Evolutionary conservation across 2,329 filamentous ascomycete genomes (phyloP).

Genomic region (Paracoccidioides lutzii): DNA sequence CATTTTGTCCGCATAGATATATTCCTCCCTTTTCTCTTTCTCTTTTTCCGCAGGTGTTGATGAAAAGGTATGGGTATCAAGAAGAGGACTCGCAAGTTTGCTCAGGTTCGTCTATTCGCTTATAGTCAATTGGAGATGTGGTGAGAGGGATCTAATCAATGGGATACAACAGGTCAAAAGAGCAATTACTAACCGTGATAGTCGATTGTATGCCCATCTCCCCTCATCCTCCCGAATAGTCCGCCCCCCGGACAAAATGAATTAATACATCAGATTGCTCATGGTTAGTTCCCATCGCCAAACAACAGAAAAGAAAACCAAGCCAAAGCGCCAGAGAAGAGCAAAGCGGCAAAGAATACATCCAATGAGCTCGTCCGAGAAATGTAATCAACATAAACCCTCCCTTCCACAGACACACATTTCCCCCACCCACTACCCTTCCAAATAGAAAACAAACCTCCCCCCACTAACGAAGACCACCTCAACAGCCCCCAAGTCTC

Average conservation of each 20-base stretch:
- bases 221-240: neutral
- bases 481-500: conserved; percentile 57
- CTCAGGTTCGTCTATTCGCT: conserved; percentile 36
- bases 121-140: too few relatives aligned
- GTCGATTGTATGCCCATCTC: conserved; percentile 41
- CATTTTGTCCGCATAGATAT: neutral
- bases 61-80: conserved; percentile 62
- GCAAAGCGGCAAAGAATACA: conserved; percentile 41
- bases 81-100: conserved; percentile 90
- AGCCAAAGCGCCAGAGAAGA: conserved; percentile 40
- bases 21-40: neutral
- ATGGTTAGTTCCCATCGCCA: neutral
- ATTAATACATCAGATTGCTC: neutral
- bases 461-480: conserved; percentile 4
- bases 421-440: conserved; percentile 5
- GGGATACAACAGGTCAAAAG: conserved; percentile 49
- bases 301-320: conserved; percentile 56
- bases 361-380: conserved; percentile 55
- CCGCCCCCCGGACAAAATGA: neutral
- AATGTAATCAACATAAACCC: conserved; percentile 36
- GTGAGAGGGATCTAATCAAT: neutral
- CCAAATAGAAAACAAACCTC: neutral
- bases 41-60: neutral
- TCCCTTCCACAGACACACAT: conserved; percentile 14
- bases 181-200: conserved; percentile 69